Conservation (phyloP, 352 stramenopile species). For the Blastocystis sp. region DNA sequence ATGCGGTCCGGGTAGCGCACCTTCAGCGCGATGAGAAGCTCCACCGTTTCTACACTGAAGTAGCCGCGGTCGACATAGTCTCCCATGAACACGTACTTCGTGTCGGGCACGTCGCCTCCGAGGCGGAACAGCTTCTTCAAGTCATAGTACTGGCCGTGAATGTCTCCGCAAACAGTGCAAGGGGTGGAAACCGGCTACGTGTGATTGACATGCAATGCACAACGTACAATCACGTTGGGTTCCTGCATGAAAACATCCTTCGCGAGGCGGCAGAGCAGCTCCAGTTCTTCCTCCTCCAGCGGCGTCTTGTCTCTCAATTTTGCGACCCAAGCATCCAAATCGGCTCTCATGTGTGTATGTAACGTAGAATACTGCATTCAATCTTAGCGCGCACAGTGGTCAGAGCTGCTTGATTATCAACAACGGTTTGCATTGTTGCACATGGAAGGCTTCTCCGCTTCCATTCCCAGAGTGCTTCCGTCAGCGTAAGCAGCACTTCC, state of each 20-base stretch:
- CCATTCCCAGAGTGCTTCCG: no score
- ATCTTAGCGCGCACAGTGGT: conserved; percentile 47
- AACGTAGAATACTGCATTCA: background rate
- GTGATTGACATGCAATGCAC: background rate
- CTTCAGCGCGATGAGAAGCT: conserved; percentile 83
- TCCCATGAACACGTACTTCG: conserved; percentile 87
- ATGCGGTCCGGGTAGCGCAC: conserved; percentile 83
- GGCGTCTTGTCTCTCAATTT: conserved; percentile 79
- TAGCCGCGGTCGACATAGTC: conserved; percentile 85
- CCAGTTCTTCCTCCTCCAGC: conserved; percentile 82
- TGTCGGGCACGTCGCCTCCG: conserved; percentile 80
- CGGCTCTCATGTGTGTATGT: conserved; percentile 72
- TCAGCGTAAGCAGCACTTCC: no score
- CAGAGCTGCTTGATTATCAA: background rate
- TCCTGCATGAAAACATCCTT: conserved; percentile 84
- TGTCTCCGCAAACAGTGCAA: conserved; percentile 83
- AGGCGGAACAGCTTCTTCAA: conserved; percentile 83
- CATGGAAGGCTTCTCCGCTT: no score
- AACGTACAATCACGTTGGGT: conserved; percentile 75
- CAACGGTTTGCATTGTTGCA: no score
- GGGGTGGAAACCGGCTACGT: conserved; percentile 75
- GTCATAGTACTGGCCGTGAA: conserved; percentile 86
- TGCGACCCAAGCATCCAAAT: conserved; percentile 82
- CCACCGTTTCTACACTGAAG: conserved; percentile 85
- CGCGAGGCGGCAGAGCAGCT: conserved; percentile 83